Conservation (phyloP, 2,329 filamentous ascomycete genomes). For the Ramularia endophylla region DNA sequence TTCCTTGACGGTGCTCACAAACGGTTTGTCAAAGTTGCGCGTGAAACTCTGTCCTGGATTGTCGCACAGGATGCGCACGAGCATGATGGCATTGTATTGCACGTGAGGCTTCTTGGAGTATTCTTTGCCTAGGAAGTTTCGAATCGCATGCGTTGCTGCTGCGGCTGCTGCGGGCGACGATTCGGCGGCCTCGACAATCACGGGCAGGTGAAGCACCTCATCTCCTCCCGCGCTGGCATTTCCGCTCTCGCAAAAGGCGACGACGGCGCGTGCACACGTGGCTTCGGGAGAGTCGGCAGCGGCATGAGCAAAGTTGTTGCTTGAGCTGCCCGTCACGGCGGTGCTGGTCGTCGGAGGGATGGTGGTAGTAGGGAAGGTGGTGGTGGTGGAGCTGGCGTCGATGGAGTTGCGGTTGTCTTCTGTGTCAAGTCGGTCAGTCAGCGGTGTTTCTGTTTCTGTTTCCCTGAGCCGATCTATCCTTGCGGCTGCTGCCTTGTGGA, state of each 20-base stretch:
- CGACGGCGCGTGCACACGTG: conserved; percentile 60
- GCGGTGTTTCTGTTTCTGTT: too few relatives aligned
- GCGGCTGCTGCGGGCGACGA: conserved; percentile 81
- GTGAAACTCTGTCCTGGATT: conserved; percentile 90
- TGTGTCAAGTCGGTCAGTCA: too few relatives aligned
- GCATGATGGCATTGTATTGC: conserved; percentile 96
- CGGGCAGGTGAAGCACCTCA: conserved; percentile 86
- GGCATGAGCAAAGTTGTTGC: conserved; percentile 16
- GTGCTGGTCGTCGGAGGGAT: not conserved
- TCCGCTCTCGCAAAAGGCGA: conserved; percentile 73
- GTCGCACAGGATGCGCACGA: conserved; percentile 83
- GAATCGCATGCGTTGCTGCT: conserved; percentile 72
- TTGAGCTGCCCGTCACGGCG: conserved; percentile 4
- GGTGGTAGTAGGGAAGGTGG: not conserved
- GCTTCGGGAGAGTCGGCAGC: conserved; percentile 55
- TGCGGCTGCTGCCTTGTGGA: too few relatives aligned
- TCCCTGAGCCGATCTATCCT: too few relatives aligned
- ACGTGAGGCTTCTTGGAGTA: conserved; percentile 55
- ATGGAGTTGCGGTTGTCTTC: too few relatives aligned
- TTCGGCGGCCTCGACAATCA: conserved; percentile 91
- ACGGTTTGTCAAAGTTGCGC: conserved; percentile 81
- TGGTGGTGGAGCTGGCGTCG: too few relatives aligned
- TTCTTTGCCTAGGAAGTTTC: conserved; percentile 74
- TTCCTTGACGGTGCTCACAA: conserved; percentile 68
- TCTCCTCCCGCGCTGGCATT: conserved; percentile 56